These are phyloP conservation scores for Cardamine occulta DNA, from an alignment of 345 rosid species.

Conservation along the genomic window DNA sequence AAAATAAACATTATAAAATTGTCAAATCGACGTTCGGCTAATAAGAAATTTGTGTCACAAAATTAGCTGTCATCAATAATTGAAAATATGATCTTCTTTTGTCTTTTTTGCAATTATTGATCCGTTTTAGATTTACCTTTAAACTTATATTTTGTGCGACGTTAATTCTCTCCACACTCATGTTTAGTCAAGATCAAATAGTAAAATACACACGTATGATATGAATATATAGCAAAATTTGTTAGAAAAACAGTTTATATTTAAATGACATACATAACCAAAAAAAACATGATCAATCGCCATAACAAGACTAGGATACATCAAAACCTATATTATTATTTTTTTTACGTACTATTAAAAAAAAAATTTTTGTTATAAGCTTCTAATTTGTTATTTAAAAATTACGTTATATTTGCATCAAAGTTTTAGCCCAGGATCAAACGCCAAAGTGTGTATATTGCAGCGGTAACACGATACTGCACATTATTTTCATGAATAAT, in stretches of 20 bases:
- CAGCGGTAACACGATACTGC: background rate
- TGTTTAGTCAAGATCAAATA: background rate
- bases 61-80: slow-evolving; percentile 58
- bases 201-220: slow-evolving; percentile 5
- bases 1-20: background rate
- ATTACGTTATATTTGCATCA: no score
- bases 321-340: background rate
- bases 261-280: background rate
- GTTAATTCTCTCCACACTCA: slow-evolving; percentile 18
- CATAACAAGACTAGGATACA: background rate
- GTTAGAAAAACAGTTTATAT: background rate
- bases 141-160: slow-evolving; percentile 10
- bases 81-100: slow-evolving; percentile 48
- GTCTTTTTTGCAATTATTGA: slow-evolving; percentile 55
- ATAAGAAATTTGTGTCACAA: slow-evolving; percentile 29
- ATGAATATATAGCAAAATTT: background rate
- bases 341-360: no score
- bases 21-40: slow-evolving; percentile 36
- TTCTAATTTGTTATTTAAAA: background rate
- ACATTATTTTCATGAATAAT: background rate
- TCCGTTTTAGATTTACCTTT: slow-evolving; percentile 38
- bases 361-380: no score
- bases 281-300: background rate
- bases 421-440: background rate
- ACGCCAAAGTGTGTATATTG: background rate